Percentiles rank a stretch among this genome's conserved stretches.
phyloP scores from a whole-genome alignment of 139 green algal genomes.

The Picochlorum sp. region DNA sequence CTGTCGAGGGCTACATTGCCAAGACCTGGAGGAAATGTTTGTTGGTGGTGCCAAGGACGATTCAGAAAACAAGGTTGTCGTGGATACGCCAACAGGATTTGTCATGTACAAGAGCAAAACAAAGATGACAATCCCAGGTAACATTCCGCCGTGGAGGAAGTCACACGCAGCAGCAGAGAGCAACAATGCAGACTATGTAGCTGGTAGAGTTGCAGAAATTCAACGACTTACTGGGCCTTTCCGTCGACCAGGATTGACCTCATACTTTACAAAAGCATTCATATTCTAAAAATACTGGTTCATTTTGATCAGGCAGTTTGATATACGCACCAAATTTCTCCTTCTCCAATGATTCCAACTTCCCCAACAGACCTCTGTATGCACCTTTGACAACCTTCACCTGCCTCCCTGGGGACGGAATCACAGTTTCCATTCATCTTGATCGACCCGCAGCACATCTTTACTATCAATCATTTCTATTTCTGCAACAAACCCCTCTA shows the following conservation, averaged over 20 bases:
- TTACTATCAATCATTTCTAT: slow-evolving; percentile 64
- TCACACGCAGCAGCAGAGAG: not conserved
- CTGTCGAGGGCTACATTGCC: slow-evolving; percentile 1
- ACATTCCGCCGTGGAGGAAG: not conserved
- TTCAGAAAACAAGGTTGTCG: slow-evolving; percentile 7
- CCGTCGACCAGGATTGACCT: not conserved
- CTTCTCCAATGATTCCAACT: slow-evolving; percentile 54
- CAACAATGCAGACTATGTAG: not conserved
- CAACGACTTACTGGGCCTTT: not conserved
- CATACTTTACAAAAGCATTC: slow-evolving; percentile 78
- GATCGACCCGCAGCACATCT: slow-evolving; percentile 77
- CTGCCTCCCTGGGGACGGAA: slow-evolving; percentile 42
- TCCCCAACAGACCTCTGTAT: slow-evolving; percentile 41
- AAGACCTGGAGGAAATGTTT: not conserved
- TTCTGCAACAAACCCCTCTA: slow-evolving; percentile 71
- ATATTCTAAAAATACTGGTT: slow-evolving; percentile 71
- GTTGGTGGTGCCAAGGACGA: slow-evolving; percentile 5
- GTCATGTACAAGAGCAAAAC: slow-evolving; percentile 5
- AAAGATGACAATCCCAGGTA: not conserved
- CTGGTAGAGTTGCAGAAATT: slow-evolving; percentile 3
- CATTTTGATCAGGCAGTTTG: slow-evolving; percentile 24
- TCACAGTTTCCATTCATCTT: slow-evolving; percentile 92
- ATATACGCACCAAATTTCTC: slow-evolving; percentile 63
- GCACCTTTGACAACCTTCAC: slow-evolving; percentile 73
- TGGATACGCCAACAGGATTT: slow-evolving; percentile 15